phyloP scores from a whole-genome alignment of 495 filamentous ascomycete species.

The Chaetomidium leptoderma region DNA sequence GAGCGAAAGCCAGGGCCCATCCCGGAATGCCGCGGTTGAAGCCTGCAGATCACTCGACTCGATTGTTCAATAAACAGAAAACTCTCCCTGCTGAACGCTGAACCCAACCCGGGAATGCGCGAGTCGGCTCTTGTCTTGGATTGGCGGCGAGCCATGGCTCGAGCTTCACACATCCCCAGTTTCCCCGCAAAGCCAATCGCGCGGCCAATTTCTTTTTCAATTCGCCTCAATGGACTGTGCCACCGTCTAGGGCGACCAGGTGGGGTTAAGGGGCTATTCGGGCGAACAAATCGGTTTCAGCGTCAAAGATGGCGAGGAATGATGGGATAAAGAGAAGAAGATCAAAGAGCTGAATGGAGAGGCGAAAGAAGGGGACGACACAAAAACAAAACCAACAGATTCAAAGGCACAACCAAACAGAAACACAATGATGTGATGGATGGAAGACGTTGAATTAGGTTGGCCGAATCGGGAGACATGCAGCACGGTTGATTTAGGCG shows the following conservation, averaged over 20 bases:
- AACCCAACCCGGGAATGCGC: not conserved
- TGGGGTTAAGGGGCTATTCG: too few species aligned
- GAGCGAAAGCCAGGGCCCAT: not conserved
- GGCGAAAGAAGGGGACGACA: too few species aligned
- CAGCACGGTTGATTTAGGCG: not conserved
- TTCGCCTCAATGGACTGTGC: not conserved
- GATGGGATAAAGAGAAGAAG: too few species aligned
- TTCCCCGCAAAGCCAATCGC: slow-evolving; percentile 4
- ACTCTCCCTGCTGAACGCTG: not conserved
- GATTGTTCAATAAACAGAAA: too few species aligned
- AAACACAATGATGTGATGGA: too few species aligned
- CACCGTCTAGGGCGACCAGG: too few species aligned
- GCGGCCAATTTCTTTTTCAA: not conserved
- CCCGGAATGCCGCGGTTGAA: not conserved
- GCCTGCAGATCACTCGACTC: not conserved
- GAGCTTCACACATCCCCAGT: not conserved
- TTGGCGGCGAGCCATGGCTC: not conserved
- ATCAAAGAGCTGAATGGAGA: too few species aligned
- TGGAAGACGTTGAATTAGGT: too few species aligned
- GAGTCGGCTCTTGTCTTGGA: not conserved
- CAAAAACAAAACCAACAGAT: too few species aligned
- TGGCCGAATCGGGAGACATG: not conserved
- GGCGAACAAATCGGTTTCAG: too few species aligned
- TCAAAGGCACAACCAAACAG: too few species aligned
- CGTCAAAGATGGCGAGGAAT: too few species aligned